phyloP scores from a whole-genome alignment of 352 stramenopile species.

The Phytopythium montanum region DNA sequence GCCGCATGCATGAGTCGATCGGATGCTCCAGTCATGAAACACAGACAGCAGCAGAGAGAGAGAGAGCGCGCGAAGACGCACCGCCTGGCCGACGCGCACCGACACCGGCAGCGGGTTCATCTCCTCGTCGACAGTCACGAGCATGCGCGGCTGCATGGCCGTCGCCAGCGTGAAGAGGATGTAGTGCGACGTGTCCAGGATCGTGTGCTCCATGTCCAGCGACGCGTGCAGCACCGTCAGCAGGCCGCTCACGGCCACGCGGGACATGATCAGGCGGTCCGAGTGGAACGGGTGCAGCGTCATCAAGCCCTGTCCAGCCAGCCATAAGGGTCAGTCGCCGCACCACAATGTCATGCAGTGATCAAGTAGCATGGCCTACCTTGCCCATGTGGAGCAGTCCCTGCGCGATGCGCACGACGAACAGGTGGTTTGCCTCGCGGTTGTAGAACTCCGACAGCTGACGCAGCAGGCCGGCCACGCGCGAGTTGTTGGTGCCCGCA shows the following conservation, averaged over 20 bases:
- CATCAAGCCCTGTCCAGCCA: slow-evolving; percentile 87
- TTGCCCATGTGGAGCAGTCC: slow-evolving; percentile 99
- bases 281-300: slow-evolving; percentile 98
- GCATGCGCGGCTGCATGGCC: slow-evolving; percentile 98
- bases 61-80: slow-evolving; percentile 30
- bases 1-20: slow-evolving; percentile 1
- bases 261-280: slow-evolving; percentile 89
- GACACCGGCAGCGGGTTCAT: slow-evolving; percentile 95
- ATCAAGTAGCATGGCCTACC: slow-evolving; percentile 19
- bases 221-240: slow-evolving; percentile 95
- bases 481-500: slow-evolving; percentile 99
- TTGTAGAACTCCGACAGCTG: slow-evolving; percentile 98
- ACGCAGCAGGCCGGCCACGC: slow-evolving; percentile 96
- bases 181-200: slow-evolving; percentile 98
- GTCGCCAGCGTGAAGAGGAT: slow-evolving; percentile 97
- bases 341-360: slow-evolving; percentile 1
- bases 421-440: slow-evolving; percentile 96
- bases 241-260: slow-evolving; percentile 93
- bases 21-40: background rate
- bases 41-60: too few relatives aligned
- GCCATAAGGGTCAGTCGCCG: slow-evolving; percentile 5
- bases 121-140: slow-evolving; percentile 97
- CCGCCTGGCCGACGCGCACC: slow-evolving; percentile 98
- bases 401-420: slow-evolving; percentile 98
- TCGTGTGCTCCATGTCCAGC: slow-evolving; percentile 97